Conservation (phyloP, 2,329 filamentous ascomycete species). For the Hymenoscyphus occultus region DNA sequence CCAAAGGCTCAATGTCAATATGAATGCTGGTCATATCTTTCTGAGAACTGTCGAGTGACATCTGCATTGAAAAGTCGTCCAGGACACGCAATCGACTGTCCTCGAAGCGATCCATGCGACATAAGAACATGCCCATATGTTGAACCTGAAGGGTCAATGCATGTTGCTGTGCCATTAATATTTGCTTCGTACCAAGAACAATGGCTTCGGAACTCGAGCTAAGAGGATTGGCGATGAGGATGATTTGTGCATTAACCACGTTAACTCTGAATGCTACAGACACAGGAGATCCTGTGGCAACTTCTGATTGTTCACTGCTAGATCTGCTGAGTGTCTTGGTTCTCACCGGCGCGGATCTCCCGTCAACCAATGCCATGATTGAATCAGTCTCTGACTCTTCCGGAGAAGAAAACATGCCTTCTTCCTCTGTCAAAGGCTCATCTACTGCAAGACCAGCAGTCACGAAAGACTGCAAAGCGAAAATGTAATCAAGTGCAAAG, state of each 20-base stretch:
- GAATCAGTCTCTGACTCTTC: slow-evolving; percentile 61
- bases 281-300: slow-evolving; percentile 49
- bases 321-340: slow-evolving; percentile 29
- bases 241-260: slow-evolving; percentile 92
- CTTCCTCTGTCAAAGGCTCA: slow-evolving; percentile 51
- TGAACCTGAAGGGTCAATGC: slow-evolving; percentile 90
- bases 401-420: slow-evolving; percentile 53
- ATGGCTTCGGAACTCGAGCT: slow-evolving; percentile 91
- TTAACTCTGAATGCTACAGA: slow-evolving; percentile 86
- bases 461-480: slow-evolving; percentile 82
- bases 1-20: slow-evolving; percentile 84
- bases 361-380: slow-evolving; percentile 31
- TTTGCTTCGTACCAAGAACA: slow-evolving; percentile 89
- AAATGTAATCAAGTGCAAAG: slow-evolving; percentile 92
- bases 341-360: slow-evolving; percentile 16
- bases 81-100: slow-evolving; percentile 86
- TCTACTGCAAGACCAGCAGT: slow-evolving; percentile 66
- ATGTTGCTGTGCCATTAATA: slow-evolving; percentile 90
- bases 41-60: slow-evolving; percentile 74
- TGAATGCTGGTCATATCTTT: slow-evolving; percentile 72
- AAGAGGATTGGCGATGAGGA: slow-evolving; percentile 91
- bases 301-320: slow-evolving; percentile 32
- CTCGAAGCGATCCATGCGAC: slow-evolving; percentile 97
- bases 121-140: slow-evolving; percentile 96
- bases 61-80: slow-evolving; percentile 90